Evolutionary conservation across 345 rosid genomes (phyloP).

Genomic region (Populus nigra): DNA sequence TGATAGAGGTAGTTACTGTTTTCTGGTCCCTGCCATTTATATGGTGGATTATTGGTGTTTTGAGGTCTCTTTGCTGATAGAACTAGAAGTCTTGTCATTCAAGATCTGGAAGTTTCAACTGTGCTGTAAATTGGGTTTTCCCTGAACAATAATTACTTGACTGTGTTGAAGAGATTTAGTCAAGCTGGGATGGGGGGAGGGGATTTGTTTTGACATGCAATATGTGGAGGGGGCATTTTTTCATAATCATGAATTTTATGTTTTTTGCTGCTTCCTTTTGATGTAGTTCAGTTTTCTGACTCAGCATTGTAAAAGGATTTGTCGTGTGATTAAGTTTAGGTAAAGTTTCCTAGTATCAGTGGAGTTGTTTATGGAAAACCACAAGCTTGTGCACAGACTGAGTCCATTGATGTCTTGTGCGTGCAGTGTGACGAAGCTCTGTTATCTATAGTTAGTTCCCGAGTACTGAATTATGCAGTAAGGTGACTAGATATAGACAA

Average conservation of each 20-base stretch:
- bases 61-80: not conserved
- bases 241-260: not conserved
- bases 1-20: not conserved
- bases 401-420: not conserved
- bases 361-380: not conserved
- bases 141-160: not conserved
- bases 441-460: not conserved
- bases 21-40: not conserved
- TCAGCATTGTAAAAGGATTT: not conserved
- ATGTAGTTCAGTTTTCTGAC: not conserved
- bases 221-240: not conserved
- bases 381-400: not conserved
- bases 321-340: not conserved
- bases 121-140: not conserved
- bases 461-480: not conserved
- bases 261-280: not conserved
- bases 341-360: not conserved
- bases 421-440: not conserved
- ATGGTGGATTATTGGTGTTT: not conserved
- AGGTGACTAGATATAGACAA: not conserved
- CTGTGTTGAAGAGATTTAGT: not conserved
- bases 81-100: not conserved
- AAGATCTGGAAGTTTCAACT: not conserved
- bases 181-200: not conserved
- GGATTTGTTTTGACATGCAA: not conserved